Evolutionary conservation across 768 basidiomycete species (phyloP).

Genomic region (Suillus tomentosus): DNA sequence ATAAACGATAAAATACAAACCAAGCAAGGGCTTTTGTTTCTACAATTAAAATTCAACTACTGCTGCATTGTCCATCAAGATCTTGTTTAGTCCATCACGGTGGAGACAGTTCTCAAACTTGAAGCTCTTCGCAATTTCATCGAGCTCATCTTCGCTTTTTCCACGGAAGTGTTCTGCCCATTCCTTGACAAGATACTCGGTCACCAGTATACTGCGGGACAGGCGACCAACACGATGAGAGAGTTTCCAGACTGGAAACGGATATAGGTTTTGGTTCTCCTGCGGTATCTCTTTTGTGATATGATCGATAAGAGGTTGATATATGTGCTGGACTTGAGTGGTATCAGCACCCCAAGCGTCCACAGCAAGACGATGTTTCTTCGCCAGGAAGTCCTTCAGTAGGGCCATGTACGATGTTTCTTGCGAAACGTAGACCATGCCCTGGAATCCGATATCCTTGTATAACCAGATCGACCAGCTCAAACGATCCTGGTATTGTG

Average conservation of each 20-base stretch:
- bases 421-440: conserved; percentile 74
- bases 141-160: conserved; percentile 60
- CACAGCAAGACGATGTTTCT: conserved; percentile 75
- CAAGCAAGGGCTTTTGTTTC: neutral
- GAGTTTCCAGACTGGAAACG: conserved; percentile 65
- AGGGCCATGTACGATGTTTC: conserved; percentile 73
- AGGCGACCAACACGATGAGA: conserved; percentile 55
- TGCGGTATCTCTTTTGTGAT: conserved; percentile 56
- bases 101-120: conserved; percentile 67
- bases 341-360: conserved; percentile 82
- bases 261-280: conserved; percentile 58
- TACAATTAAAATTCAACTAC: conserved; percentile 4
- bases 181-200: conserved; percentile 71
- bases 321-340: conserved; percentile 53
- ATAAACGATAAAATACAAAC: neutral
- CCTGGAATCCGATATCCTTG: conserved; percentile 86
- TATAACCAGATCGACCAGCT: conserved; percentile 90
- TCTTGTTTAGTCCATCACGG: conserved; percentile 64
- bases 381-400: conserved; percentile 67
- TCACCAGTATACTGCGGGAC: conserved; percentile 65
- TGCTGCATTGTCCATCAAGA: conserved; percentile 46
- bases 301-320: conserved; percentile 66
- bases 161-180: conserved; percentile 73
- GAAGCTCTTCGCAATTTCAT: conserved; percentile 77
- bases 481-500: conserved; percentile 49